Evolutionary conservation across 352 stramenopile genomes (phyloP).

Genomic region (Phytophthora uliginosa): DNA sequence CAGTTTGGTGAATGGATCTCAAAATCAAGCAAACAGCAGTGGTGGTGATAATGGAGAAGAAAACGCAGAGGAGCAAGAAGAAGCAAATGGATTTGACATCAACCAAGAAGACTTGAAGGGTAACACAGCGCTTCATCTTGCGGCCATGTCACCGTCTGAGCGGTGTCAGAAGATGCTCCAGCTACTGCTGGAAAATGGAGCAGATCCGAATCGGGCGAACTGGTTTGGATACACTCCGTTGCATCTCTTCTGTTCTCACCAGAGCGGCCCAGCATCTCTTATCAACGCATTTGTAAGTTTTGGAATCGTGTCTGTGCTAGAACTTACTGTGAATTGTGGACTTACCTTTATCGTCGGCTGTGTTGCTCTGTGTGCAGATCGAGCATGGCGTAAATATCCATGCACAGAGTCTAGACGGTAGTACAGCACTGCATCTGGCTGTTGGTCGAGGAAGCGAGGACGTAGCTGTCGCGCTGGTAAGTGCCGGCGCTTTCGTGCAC

Average conservation of each 20-base stretch:
- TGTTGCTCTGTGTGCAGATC: constrained; percentile 51
- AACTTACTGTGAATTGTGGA: background rate
- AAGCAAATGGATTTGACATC: constrained; percentile 64
- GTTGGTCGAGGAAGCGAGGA: constrained; percentile 82
- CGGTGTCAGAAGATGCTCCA: constrained; percentile 88
- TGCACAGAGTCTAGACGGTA: constrained; percentile 85
- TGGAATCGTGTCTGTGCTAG: background rate
- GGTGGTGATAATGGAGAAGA: constrained; percentile 1
- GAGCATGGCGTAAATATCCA: constrained; percentile 85
- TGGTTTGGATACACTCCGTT: constrained; percentile 91
- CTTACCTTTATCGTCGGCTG: background rate
- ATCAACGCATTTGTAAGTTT: constrained; percentile 86
- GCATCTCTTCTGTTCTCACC: constrained; percentile 89
- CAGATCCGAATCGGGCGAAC: constrained; percentile 78
- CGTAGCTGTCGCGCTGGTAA: constrained; percentile 77
- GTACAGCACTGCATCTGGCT: constrained; percentile 83
- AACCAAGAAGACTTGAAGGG: constrained; percentile 88
- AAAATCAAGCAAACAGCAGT: constrained; percentile 20
- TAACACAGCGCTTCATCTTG: constrained; percentile 86
- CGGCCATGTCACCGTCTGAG: constrained; percentile 85
- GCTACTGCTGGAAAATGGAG: constrained; percentile 82
- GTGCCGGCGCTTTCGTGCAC: constrained; percentile 81
- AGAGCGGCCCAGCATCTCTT: constrained; percentile 72
- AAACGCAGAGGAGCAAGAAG: constrained; percentile 23
- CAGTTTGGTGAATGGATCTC: constrained; percentile 9